Base-by-base conservation (phyloP, 2,329 filamentous ascomycete species). In the Arthrobotrys megalospora region DNA sequence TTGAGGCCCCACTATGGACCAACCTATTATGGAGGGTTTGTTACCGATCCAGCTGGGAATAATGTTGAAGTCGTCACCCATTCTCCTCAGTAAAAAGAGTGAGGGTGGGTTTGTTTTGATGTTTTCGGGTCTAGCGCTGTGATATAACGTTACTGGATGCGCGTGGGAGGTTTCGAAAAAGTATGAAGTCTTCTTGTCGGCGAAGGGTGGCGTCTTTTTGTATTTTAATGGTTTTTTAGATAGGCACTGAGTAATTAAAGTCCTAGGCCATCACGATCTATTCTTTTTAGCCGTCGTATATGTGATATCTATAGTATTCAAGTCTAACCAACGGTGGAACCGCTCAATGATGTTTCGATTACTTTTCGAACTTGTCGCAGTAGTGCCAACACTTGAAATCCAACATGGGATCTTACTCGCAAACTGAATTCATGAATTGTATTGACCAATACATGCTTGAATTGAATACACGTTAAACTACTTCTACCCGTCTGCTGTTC, bases 191-290 rank as follows among this genome's bases (percentile, higher is more conserved):
- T 52, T 53, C 12, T 38, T 53, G 52, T 32, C 32, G 32, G 24
- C 16, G 14, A 11, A 10, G 41, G 14, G 34, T 58, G 34, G 50
- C 38, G 53, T 24, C 38, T 41, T 55, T 14, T 64, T 55, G 32
- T 55, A 43, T 47, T 32, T 62, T 43, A n/a, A 21, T 11, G 6
- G 10, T 34, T 67, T 34, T 67, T 52, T 63, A 53, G 48, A 43
- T 66, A 67, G 50, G 73, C 58, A 38, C 60, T 62, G 73, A 66
- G 66, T 71, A 70, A 77, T 77, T 77, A 58, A 77, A 77, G 73
- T 77, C 60, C 73, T 77, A 66, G 52, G 66, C 58, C 58, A 62
- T 50, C 41, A 10, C 11, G 34, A 1, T 28, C 2, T 5, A 2
- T 38, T 67, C 21, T 4, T 67, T 65, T 48, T 11, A 38, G 14